These are phyloP conservation scores for Physcomitrium patens DNA, from an alignment of 225 moss, liverwort and hornwort genomes.

Conservation along the genomic window DNA sequence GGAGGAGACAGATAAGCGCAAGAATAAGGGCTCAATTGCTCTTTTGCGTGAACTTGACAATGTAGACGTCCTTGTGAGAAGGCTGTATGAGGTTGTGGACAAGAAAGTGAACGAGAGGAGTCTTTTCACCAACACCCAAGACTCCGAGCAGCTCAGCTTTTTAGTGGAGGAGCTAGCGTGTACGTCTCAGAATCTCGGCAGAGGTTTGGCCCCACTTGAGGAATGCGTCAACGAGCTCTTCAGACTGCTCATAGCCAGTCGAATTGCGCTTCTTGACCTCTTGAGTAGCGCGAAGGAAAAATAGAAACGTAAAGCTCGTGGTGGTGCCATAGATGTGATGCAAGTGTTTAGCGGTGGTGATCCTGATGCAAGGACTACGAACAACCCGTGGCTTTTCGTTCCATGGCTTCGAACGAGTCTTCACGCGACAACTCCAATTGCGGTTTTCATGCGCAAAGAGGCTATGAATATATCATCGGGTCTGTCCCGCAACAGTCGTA, in stretches of 20 bases:
- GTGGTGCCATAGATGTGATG: neutral
- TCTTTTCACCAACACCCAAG: neutral
- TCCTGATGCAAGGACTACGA: neutral
- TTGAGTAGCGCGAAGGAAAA: conserved; percentile 35
- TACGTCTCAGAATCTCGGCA: conserved; percentile 32
- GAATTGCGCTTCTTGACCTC: conserved; percentile 44
- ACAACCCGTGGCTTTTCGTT: neutral
- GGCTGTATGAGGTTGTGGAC: conserved; percentile 28
- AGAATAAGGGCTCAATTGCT: conserved; percentile 38
- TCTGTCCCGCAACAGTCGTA: neutral
- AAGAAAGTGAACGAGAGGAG: conserved; percentile 32
- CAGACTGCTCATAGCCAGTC: conserved; percentile 41
- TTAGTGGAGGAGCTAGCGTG: conserved; percentile 30
- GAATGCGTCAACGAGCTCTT: conserved; percentile 50
- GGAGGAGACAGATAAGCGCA: conserved; percentile 53
- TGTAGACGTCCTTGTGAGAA: conserved; percentile 41
- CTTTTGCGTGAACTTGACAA: conserved; percentile 48
- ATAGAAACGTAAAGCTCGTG: neutral
- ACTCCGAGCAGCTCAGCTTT: conserved; percentile 27
- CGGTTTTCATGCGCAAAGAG: conserved; percentile 2
- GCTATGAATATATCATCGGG: neutral
- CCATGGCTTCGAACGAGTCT: neutral
- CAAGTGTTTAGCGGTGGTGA: conserved; percentile 7
- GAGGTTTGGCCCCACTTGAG: conserved; percentile 41
- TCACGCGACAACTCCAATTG: neutral